Conservation (phyloP, 768 basidiomycete genomes). For the Tricholoma sp. region DNA sequence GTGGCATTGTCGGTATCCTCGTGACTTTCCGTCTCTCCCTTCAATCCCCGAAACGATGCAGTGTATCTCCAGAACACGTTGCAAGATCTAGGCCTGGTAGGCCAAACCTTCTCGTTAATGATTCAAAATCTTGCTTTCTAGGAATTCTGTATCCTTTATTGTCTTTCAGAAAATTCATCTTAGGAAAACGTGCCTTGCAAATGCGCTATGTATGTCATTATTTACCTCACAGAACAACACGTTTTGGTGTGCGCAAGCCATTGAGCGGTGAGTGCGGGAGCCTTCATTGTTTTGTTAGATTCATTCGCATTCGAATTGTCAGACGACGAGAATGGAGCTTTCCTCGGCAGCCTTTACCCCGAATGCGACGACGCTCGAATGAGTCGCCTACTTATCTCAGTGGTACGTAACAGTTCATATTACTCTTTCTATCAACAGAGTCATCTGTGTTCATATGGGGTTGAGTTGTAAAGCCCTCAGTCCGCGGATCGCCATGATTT, state of each 20-base stretch:
- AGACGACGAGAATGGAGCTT: background rate
- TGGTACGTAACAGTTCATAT: conserved; percentile 15
- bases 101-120: background rate
- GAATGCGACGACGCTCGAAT: conserved; percentile 2
- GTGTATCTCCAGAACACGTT: background rate
- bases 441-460: conserved; percentile 13
- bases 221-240: conserved; percentile 4
- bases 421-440: conserved; percentile 10
- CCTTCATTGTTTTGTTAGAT: background rate
- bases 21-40: background rate
- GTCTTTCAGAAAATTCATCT: background rate
- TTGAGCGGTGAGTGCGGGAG: background rate
- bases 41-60: conserved; percentile 3
- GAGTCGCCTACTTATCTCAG: conserved; percentile 4
- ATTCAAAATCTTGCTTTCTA: background rate
- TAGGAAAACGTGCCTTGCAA: background rate
- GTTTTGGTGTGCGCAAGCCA: background rate
- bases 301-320: background rate
- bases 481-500: conserved; percentile 18
- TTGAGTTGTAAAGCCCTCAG: conserved; percentile 2
- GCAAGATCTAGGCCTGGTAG: background rate
- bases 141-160: background rate
- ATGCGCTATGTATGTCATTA: background rate
- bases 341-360: conserved; percentile 4
- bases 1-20: conserved; percentile 3